Base-by-base conservation (phyloP, 352 stramenopile species). In the Blastocystis sp. region DNA sequence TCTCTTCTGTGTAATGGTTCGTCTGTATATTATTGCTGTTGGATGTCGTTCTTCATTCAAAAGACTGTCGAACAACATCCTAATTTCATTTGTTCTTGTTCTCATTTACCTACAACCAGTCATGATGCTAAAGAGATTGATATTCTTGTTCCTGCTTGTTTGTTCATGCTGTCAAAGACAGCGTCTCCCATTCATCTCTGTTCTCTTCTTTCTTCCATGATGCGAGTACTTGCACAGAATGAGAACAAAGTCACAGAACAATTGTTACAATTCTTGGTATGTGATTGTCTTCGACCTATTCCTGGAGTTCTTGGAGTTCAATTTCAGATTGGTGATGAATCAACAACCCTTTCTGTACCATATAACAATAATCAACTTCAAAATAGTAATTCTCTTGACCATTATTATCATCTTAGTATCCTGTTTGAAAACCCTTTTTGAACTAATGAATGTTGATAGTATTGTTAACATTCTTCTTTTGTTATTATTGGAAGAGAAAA, bases 11-110 rank as follows among this genome's bases (percentile, higher is more conserved):
- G 69, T 29, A 80, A 61, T 32, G 37, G n/a, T 27, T 63, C 69
- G 6, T 59, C 42, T n/a, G 37, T 21, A 9, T 80, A 80, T 37
- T 80, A 80, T 39, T 80, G 69, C 43, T 80, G 69, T 42, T 69
- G 24, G 11, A 46, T 46, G 39, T 9, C 39, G 9, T 46, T 46
- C 39, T 46, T 46, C 39, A 46, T 9, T 9, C 39, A 9, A 46
- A 46, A 12, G 29, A 35, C 21, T 42, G 42, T 19, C 24, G 35
- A 69, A 14, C 59, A 69, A 5, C 59, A 35, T 21, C 24, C 35
- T 42, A 24, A 32, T 19, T 32, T 69, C 59, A 37, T 42, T 19
- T 69, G 14, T 19, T 19, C 24, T 21, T 3, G n/a, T 0, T 1
- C 3, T 4, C 14, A 21, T n/a, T 21, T 9, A 32, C 19, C 24